A percentile compares a stretch with the other conserved stretches of the same genome.
Evolutionary conservation across 345 rosid genomes (phyloP).

Genomic region (Salix arbutifolia): DNA sequence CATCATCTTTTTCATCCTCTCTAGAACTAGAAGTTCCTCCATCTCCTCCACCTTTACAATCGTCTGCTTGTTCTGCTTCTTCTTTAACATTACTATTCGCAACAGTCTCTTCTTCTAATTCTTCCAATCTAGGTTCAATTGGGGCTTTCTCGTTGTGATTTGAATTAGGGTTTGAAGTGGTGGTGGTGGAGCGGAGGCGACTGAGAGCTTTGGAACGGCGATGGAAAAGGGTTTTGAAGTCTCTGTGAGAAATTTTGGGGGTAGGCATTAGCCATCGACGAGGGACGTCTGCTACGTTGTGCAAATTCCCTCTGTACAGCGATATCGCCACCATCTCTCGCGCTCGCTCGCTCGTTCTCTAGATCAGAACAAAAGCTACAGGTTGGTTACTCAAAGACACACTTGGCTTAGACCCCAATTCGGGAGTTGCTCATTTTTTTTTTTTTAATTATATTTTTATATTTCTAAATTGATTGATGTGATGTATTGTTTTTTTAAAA

Average conservation of each 20-base stretch:
- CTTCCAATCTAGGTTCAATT: background rate
- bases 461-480: too few species aligned
- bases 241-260: constrained; percentile 48
- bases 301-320: constrained; percentile 86
- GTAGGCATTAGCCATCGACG: constrained; percentile 77
- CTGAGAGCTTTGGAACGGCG: constrained; percentile 63
- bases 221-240: constrained; percentile 58
- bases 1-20: background rate
- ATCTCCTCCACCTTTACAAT: background rate
- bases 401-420: background rate
- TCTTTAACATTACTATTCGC: background rate
- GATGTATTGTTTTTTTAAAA: too few species aligned
- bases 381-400: background rate
- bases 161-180: constrained; percentile 14
- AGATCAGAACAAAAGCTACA: background rate
- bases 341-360: too few species aligned
- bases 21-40: background rate
- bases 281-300: constrained; percentile 64
- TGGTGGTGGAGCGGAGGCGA: constrained; percentile 34
- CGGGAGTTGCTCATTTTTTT: too few species aligned
- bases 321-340: constrained; percentile 73
- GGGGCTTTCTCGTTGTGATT: background rate
- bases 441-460: too few species aligned
- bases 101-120: background rate
- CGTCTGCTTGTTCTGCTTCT: background rate